Base-by-base conservation (phyloP, 306 rosid genomes). In the Biancaea sappan region DNA sequence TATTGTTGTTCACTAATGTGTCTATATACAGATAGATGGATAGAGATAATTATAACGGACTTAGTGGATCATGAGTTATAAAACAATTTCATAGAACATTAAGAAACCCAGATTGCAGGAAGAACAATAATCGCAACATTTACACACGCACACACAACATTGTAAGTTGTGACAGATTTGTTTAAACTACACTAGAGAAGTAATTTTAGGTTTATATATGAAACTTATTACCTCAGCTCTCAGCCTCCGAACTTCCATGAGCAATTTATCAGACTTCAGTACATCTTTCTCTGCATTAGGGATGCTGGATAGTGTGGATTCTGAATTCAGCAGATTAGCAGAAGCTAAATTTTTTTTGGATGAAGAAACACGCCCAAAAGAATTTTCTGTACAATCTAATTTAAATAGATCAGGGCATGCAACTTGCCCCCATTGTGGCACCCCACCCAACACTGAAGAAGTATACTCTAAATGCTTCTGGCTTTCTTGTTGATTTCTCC, bases 351-450 rank as follows among this genome's bases (percentile, higher is more conserved):
- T 79, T 46, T 43, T 61, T 67, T 75, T 77, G 19, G 81, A 75
- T 57, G 57, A 61, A 65, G 88, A 81, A 69, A 43, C 64, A 44
- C 29, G 79, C 69, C 63, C 35, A 69, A 38, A 80, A 69, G 85
- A 69, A 76, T 76, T 86, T 61, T 85, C 90, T 53, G 78, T 53
- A 59, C 60, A 60, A 28, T 82, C 69, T 47, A 48, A 66, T 63
- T 59, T 71, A 51, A 92, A 85, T 24, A 51, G 32, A 46, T 48
- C 79, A 37, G 98, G 92, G 56, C 91, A 88, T 40, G 82, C 79
- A 68, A 92, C 92, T 83, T 88, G 85, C n/a, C 98, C 98, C 91
- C 98, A 92, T 31, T 54, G 91, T 32, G 90, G 80, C 61, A 75
- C 46, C 29, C 87, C 85, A 57, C 85, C 75, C 38, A 71, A 57